Conservation (phyloP, 73 alveolate genomes). For the Paramecium bursaria region DNA sequence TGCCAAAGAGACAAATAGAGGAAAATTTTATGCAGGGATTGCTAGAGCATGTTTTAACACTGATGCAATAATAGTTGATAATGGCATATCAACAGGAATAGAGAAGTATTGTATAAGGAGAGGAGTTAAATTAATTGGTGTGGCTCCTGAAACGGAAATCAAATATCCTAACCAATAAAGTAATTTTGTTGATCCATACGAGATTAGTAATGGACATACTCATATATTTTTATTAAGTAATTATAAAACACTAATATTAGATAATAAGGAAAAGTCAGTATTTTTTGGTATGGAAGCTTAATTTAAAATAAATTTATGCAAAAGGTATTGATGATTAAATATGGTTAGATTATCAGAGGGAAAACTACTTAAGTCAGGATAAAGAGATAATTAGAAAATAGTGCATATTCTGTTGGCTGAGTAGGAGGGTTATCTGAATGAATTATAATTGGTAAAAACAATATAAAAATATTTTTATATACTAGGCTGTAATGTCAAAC, state of each 20-base stretch:
- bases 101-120: constrained; percentile 63
- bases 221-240: constrained; percentile 67
- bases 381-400: constrained; percentile 10
- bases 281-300: constrained; percentile 44
- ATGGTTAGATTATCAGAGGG: constrained; percentile 63
- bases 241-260: not conserved
- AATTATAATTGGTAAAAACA: not conserved
- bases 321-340: not conserved
- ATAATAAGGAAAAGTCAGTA: constrained; percentile 57
- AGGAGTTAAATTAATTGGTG: constrained; percentile 63
- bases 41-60: constrained; percentile 97
- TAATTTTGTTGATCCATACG: constrained; percentile 51
- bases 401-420: constrained; percentile 25
- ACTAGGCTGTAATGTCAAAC: constrained; percentile 61
- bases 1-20: constrained; percentile 85
- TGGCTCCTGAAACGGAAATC: constrained; percentile 63
- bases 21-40: constrained; percentile 94
- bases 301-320: constrained; percentile 50
- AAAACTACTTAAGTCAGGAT: constrained; percentile 31
- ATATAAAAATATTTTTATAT: too few species aligned
- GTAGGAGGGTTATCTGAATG: constrained; percentile 22
- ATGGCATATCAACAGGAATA: constrained; percentile 91
- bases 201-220: constrained; percentile 63
- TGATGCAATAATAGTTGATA: constrained; percentile 94
- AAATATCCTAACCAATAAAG: constrained; percentile 54